These are phyloP conservation scores for Komagataea norvegica DNA, from an alignment of 1,139 yeast species.

Conservation along the genomic window DNA sequence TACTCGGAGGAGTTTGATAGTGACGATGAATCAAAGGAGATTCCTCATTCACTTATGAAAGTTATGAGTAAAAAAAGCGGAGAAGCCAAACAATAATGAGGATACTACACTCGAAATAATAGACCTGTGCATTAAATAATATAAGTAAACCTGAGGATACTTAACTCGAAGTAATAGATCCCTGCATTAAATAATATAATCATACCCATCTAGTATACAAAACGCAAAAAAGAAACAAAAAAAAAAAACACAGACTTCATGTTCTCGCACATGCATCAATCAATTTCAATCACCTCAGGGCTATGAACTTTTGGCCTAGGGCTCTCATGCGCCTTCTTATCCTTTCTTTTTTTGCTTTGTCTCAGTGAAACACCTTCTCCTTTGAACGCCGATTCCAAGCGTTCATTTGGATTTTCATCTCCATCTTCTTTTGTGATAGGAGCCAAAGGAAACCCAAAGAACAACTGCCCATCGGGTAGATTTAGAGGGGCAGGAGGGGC, in stretches of 20 bases:
- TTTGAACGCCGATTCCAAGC: constrained; percentile 33
- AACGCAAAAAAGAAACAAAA: background rate
- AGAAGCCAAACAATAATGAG: background rate
- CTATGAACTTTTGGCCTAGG: constrained; percentile 48
- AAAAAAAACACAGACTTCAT: no score
- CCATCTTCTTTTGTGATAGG: constrained; percentile 55
- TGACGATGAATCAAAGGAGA: constrained; percentile 21
- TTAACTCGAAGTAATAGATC: no score
- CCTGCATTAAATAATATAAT: background rate
- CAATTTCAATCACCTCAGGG: constrained; percentile 79
- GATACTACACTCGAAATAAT: background rate
- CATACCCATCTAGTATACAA: constrained; percentile 7
- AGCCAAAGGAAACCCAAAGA: constrained; percentile 87
- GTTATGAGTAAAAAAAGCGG: constrained; percentile 29
- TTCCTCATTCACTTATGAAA: constrained; percentile 34
- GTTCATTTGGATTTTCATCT: constrained; percentile 21
- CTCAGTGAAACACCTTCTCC: constrained; percentile 73
- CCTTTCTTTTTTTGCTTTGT: constrained; percentile 70
- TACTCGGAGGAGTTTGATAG: constrained; percentile 9
- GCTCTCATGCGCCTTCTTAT: constrained; percentile 38
- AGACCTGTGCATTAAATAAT: no score
- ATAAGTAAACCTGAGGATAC: no score
- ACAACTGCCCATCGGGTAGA: constrained; percentile 80
- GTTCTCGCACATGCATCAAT: constrained; percentile 37
- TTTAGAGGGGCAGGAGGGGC: constrained; percentile 69